These are phyloP conservation scores for Heterococcus sp. DNA, from an alignment of 108 stramenopile genomes.

Conservation along the genomic window DNA sequence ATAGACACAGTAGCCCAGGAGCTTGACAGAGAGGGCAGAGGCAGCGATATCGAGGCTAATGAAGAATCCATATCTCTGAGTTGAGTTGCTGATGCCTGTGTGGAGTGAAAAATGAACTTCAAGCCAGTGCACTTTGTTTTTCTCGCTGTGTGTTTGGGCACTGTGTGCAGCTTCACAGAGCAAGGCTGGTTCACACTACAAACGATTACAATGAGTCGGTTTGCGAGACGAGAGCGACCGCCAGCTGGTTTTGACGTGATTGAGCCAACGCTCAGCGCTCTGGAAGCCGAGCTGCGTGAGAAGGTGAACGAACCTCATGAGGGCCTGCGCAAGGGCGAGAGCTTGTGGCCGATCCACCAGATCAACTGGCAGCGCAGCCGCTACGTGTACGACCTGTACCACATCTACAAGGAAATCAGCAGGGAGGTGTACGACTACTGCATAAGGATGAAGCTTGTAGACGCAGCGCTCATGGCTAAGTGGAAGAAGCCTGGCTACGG, in stretches of 20 bases:
- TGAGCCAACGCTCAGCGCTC: conserved; percentile 88
- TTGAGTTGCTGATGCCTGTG: no score
- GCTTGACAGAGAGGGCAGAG: no score
- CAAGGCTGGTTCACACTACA: no score
- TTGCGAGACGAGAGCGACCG: conserved; percentile 51
- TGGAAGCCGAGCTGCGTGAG: conserved; percentile 95
- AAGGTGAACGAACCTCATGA: conserved; percentile 93
- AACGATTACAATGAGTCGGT: conserved; percentile 37
- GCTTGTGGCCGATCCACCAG: conserved; percentile 99
- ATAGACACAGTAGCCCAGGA: no score
- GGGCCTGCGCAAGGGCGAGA: conserved; percentile 94
- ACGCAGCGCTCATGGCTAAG: conserved; percentile 94
- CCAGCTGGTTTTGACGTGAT: conserved; percentile 87
- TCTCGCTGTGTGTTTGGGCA: no score
- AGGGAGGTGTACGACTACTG: conserved; percentile 94
- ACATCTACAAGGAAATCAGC: conserved; percentile 81
- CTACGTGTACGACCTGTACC: conserved; percentile 98
- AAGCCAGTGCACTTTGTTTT: no score
- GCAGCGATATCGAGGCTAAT: no score
- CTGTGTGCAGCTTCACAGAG: no score
- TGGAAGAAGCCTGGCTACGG: conserved; percentile 99
- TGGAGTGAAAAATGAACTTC: no score
- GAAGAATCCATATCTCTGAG: no score
- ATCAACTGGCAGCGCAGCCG: conserved; percentile 98
- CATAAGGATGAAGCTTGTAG: conserved; percentile 84